These are phyloP conservation scores for Penicillium salamii DNA, from an alignment of 495 filamentous ascomycete genomes.

Conservation along the genomic window DNA sequence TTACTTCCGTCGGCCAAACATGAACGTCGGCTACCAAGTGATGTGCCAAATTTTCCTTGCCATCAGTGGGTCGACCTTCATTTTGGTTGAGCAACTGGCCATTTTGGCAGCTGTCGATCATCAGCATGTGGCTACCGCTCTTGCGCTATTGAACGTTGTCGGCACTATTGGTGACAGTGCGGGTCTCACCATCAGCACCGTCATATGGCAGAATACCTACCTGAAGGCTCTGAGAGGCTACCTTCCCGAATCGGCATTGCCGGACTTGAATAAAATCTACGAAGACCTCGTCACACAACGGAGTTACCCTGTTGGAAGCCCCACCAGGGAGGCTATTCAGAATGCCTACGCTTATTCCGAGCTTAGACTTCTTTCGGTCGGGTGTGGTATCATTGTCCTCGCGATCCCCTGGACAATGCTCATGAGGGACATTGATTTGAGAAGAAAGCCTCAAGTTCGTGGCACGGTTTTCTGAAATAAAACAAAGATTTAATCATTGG, in stretches of 20 bases:
- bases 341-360: constrained; percentile 54
- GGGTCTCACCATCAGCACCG: constrained; percentile 54
- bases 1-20: constrained; percentile 57
- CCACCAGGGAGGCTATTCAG: constrained; percentile 48
- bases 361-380: constrained; percentile 48
- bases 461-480: constrained; percentile 9
- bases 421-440: constrained; percentile 54
- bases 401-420: constrained; percentile 38
- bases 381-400: constrained; percentile 42
- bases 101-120: constrained; percentile 61
- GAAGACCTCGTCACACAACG: constrained; percentile 42
- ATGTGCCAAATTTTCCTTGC: constrained; percentile 71
- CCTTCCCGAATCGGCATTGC: constrained; percentile 45
- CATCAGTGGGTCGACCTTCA: constrained; percentile 52
- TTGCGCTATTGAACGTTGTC: constrained; percentile 60
- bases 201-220: constrained; percentile 62
- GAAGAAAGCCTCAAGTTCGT: constrained; percentile 37
- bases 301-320: constrained; percentile 46
- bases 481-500: too few relatives aligned
- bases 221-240: constrained; percentile 46
- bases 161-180: constrained; percentile 61
- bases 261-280: constrained; percentile 49
- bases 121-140: constrained; percentile 58
- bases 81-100: constrained; percentile 62
- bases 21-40: constrained; percentile 57